Base-by-base conservation (phyloP, 805 yeast species). In the Metschnikowia dekortorum region DNA sequence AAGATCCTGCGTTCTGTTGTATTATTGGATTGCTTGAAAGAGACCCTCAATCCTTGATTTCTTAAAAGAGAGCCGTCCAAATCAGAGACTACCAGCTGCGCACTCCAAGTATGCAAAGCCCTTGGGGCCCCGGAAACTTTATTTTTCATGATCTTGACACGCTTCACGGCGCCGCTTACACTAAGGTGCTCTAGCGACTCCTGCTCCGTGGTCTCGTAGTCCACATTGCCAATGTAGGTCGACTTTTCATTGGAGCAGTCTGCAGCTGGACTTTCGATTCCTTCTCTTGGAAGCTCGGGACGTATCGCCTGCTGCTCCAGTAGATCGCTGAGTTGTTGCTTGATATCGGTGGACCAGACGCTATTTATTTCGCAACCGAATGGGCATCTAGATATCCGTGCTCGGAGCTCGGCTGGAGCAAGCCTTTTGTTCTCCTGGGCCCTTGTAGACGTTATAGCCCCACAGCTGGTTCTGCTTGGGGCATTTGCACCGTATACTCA, bases 41-140 rank as follows among this genome's bases (percentile, higher is more conserved):
- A 72, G 32, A 89, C 94, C 64, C 85, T 87, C 58, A 89, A 71
- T 53, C 78, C 80, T 51, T 96, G 76, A 26, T 86, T 91, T 57
- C 81, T 75, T 62, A 89, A 83, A 28, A 73, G 69, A 1, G 84
- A 71, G 31, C 85, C 92, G 60, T 87, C 82, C 53, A 85, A 70
- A 13, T 75, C 71, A 7, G 66, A 69, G 39, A 88, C 73, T 1
- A 96, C 95, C 53, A 78, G 74, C 16, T 79, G 71, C 6, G 87
- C 90, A 10, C 78, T 89, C 96, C 54, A 89, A 77, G 65, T 88
- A 89, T 1, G 96, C 96, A 69, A 78, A 88, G 1, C 96, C 96
- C 67, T 85, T 85, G 40, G 96, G 54, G 80, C 84, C 6, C 96
- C 95, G 0, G 94, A 83, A 58, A 71, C 67, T 65, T 83, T 85